Conservation (phyloP, 1,284 basidiomycete species). For the Neonothopanus nambi region DNA sequence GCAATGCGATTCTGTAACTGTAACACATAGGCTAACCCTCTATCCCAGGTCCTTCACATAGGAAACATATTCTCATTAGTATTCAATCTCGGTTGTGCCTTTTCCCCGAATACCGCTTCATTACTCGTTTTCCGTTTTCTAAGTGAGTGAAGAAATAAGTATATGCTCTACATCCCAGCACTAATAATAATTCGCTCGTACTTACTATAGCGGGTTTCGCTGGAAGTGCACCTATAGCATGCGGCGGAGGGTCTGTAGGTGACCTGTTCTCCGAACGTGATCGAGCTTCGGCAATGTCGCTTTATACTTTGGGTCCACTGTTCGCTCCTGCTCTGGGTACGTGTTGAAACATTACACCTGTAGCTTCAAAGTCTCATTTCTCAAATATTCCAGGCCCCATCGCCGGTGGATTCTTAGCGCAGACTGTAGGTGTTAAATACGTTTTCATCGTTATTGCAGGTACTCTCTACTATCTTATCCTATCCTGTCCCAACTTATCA, state of each 20-base stretch:
- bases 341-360: too few species aligned
- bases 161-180: too few species aligned
- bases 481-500: too few species aligned
- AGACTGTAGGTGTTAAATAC: slow-evolving; percentile 58
- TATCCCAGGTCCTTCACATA: slow-evolving; percentile 66
- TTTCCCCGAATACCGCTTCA: slow-evolving; percentile 54
- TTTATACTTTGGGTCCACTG: slow-evolving; percentile 63
- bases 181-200: too few species aligned
- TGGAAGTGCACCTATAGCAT: slow-evolving; percentile 43
- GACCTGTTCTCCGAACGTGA: slow-evolving; percentile 62
- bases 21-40: too few species aligned
- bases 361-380: too few species aligned
- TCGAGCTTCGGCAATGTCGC: slow-evolving; percentile 64
- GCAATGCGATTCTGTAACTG: slow-evolving; percentile 12
- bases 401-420: slow-evolving; percentile 62
- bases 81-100: slow-evolving; percentile 73
- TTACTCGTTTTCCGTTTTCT: slow-evolving; percentile 72
- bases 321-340: slow-evolving; percentile 38
- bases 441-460: slow-evolving; percentile 60
- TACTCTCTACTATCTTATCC: too few species aligned
- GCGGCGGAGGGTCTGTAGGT: slow-evolving; percentile 46
- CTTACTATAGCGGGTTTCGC: slow-evolving; percentile 44
- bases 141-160: too few species aligned
- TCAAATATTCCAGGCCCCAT: slow-evolving; percentile 42
- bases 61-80: slow-evolving; percentile 62